phyloP scores from a whole-genome alignment of 441 rosid species.

The Populus hybrid region DNA sequence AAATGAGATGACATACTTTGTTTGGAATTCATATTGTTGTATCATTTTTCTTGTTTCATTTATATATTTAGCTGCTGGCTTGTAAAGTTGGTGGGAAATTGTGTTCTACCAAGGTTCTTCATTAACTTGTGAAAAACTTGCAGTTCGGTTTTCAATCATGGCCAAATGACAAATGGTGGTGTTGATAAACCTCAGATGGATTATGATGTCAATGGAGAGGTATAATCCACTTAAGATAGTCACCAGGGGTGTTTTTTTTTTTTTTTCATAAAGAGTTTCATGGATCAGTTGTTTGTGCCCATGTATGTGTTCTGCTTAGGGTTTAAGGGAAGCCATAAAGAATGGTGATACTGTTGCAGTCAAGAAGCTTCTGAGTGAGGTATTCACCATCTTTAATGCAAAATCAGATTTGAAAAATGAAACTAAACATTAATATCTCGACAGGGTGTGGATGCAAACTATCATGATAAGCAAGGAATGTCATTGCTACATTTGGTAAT shows the following conservation, averaged over 20 bases:
- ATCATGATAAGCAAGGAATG: slow-evolving; percentile 86
- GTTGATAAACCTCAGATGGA: slow-evolving; percentile 57
- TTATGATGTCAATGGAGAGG: slow-evolving; percentile 91
- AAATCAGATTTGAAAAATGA: slow-evolving; percentile 5
- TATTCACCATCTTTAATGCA: slow-evolving; percentile 26
- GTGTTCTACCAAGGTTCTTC: slow-evolving; percentile 1
- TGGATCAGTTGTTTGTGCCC: slow-evolving; percentile 7
- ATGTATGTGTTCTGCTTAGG: slow-evolving; percentile 44
- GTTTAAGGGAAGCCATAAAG: slow-evolving; percentile 93
- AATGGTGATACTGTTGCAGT: slow-evolving; percentile 78
- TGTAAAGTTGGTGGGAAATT: not conserved
- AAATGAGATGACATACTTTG: not conserved
- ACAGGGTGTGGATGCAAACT: slow-evolving; percentile 94
- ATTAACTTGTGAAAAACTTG: slow-evolving; percentile 20
- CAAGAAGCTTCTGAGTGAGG: slow-evolving; percentile 78
- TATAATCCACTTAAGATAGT: slow-evolving; percentile 24
- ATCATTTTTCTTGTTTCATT: not conserved
- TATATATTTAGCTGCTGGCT: not conserved
- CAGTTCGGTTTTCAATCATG: slow-evolving; percentile 61
- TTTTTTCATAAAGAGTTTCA: not conserved
- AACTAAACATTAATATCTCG: slow-evolving; percentile 24
- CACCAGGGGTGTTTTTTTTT: not conserved
- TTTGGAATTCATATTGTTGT: not conserved
- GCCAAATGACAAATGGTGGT: slow-evolving; percentile 37
- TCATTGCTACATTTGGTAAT: slow-evolving; percentile 86